Percentiles rank a stretch among this genome's conserved stretches.
phyloP scores from a whole-genome alignment of 257 asterid species.

The Leptodermis oblonga region DNA sequence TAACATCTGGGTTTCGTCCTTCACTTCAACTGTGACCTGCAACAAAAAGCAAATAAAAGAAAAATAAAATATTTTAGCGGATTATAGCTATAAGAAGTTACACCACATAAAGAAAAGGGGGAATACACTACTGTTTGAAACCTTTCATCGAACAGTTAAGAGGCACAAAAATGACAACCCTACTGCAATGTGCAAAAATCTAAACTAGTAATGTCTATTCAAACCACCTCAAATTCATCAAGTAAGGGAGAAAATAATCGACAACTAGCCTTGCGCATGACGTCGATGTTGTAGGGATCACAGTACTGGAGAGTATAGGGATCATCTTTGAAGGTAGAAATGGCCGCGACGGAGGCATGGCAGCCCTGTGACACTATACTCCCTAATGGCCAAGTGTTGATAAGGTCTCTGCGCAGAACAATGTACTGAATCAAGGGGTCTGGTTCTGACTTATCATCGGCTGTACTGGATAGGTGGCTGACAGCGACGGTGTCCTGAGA shows the following conservation, averaged over 20 bases:
- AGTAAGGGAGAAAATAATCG: not conserved
- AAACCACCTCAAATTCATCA: not conserved
- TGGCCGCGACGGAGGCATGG: conserved; percentile 93
- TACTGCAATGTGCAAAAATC: not conserved
- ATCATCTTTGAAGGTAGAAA: conserved; percentile 71
- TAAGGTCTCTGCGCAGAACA: conserved; percentile 82
- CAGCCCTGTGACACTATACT: conserved; percentile 92
- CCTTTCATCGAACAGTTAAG: not conserved
- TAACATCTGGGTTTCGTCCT: conserved; percentile 71
- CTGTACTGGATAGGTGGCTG: conserved; percentile 13
- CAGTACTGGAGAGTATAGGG: conserved; percentile 61
- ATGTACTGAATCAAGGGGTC: conserved; percentile 79
- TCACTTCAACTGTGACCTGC: conserved; percentile 92
- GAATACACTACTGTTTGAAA: not conserved
- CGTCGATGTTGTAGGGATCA: conserved; percentile 60
- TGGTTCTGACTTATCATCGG: conserved; percentile 15
- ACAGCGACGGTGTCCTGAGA: not conserved
- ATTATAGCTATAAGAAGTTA: not conserved
- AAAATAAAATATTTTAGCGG: not conserved
- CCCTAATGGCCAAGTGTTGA: conserved; percentile 90
- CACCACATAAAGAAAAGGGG: not conserved
- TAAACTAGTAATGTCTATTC: not conserved
- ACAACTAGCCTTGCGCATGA: conserved; percentile 73
- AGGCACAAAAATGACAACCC: not conserved
- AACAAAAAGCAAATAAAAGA: not conserved